Base-by-base conservation (phyloP, 352 stramenopile species). In the Phytophthora vignae region DNA sequence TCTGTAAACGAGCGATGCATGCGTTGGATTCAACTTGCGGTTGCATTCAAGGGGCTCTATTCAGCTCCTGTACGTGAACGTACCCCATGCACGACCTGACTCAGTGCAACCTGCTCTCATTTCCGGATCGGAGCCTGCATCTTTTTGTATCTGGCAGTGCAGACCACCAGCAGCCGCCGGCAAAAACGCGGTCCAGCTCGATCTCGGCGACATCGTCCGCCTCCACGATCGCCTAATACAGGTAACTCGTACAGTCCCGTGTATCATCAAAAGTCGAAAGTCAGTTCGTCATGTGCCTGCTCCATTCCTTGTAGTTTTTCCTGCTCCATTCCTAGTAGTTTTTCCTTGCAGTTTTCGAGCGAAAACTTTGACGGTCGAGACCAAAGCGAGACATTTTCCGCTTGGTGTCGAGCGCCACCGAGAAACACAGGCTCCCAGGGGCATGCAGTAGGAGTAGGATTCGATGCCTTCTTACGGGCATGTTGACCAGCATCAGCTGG, bases 151-250 rank as follows among this genome's bases (percentile, higher is more conserved):
- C 29, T 33, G 29, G 29, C 2, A 14, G 12, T 40, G 33, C 8
- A 67, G 21, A 60, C 33, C 58, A 55, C 58, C 44, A 67, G 22
- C 48, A 53, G 55, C 48, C 21, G 59, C 48, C 21, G 46, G 9
- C 40, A 62, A 62, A 48, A 62, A 62, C 36, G 38, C 55, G 55
- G 44, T 22, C 9, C 14, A 15, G 7, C 21, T 42, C 9, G 22
- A 15, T 3, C 31, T 42, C 42, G 6, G 17, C n/a, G n/a, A 27
- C 25, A 56, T 56, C 29, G 31, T 49, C 22, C 6, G 3, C 36
- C 36, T 40, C 55, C 22, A 10, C 29, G 11, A 19, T 25, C 48
- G 21, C 7, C 42, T 49, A 49, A 49, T 49, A 4, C 17, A 22
- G 22, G 22, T 27, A 29, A 33, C 29, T 5, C 8, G 29, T 33